phyloP scores from a whole-genome alignment of 2,329 filamentous ascomycete genomes.

The Trichoderma koningiopsis region DNA sequence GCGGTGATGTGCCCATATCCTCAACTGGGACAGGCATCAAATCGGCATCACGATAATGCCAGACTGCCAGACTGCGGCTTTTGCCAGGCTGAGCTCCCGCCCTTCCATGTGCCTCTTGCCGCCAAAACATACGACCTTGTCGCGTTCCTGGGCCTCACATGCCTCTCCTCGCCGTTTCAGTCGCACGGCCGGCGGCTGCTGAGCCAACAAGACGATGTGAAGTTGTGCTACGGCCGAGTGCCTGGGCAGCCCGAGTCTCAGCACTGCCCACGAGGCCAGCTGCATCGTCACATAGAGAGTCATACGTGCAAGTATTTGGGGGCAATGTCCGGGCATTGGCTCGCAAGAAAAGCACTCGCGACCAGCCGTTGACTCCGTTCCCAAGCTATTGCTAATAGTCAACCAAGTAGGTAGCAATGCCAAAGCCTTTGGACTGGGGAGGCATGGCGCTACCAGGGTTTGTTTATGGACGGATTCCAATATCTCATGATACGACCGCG shows the following conservation, averaged over 20 bases:
- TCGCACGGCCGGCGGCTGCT: slow-evolving; percentile 21
- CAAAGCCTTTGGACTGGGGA: background rate
- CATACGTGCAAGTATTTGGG: background rate
- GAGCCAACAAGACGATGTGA: slow-evolving; percentile 8
- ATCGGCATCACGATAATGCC: too few relatives aligned
- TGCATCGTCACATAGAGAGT: background rate
- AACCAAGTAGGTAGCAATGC: background rate
- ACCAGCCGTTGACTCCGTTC: background rate
- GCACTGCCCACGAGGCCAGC: slow-evolving; percentile 9
- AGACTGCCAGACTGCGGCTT: background rate
- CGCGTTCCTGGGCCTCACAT: slow-evolving; percentile 1
- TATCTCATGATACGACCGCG: slow-evolving; percentile 10
- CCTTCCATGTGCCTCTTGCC: background rate
- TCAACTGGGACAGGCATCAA: too few relatives aligned
- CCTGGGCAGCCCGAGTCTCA: slow-evolving; percentile 3
- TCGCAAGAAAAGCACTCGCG: background rate
- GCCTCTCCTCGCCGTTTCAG: slow-evolving; percentile 19
- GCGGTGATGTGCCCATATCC: too few relatives aligned
- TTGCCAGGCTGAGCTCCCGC: background rate
- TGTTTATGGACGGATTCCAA: background rate
- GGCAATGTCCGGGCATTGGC: background rate
- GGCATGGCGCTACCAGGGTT: background rate
- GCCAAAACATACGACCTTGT: background rate
- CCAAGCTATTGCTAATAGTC: background rate
- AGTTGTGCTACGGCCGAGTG: background rate